Evolutionary conservation across 768 basidiomycete species (phyloP).

Genomic region (Inosperma sp.): DNA sequence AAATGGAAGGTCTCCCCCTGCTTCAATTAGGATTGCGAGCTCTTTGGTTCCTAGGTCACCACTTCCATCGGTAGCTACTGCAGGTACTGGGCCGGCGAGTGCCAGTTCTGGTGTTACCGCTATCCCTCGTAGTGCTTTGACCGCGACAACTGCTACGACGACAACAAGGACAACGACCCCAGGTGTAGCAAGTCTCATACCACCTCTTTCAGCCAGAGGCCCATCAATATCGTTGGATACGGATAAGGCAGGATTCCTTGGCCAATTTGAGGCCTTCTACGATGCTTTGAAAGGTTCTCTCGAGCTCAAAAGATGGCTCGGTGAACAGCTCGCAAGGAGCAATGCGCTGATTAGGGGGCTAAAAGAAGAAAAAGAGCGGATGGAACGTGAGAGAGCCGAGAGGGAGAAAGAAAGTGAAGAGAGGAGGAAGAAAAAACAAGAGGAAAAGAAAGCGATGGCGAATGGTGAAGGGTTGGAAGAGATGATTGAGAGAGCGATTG

Average conservation of each 20-base stretch:
- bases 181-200: conserved; percentile 39
- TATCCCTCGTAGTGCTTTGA: too few relatives aligned
- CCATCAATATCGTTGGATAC: conserved; percentile 57
- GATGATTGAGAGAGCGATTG: conserved; percentile 55
- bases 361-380: background rate
- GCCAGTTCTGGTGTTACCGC: too few relatives aligned
- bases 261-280: conserved; percentile 81
- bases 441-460: background rate
- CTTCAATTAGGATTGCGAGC: conserved; percentile 64
- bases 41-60: conserved; percentile 28
- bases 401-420: background rate
- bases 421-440: background rate
- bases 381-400: background rate
- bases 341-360: conserved; percentile 32
- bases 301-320: conserved; percentile 72
- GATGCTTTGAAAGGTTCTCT: conserved; percentile 78
- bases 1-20: conserved; percentile 35
- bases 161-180: too few relatives aligned
- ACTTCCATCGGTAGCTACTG: too few relatives aligned
- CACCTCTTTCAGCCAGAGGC: conserved; percentile 65
- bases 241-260: conserved; percentile 73
- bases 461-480: conserved; percentile 36
- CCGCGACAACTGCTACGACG: too few relatives aligned
- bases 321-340: conserved; percentile 63
- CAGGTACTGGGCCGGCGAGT: too few relatives aligned